phyloP scores from a whole-genome alignment of 2,329 filamentous ascomycete species.

The Alternaria viburni region DNA sequence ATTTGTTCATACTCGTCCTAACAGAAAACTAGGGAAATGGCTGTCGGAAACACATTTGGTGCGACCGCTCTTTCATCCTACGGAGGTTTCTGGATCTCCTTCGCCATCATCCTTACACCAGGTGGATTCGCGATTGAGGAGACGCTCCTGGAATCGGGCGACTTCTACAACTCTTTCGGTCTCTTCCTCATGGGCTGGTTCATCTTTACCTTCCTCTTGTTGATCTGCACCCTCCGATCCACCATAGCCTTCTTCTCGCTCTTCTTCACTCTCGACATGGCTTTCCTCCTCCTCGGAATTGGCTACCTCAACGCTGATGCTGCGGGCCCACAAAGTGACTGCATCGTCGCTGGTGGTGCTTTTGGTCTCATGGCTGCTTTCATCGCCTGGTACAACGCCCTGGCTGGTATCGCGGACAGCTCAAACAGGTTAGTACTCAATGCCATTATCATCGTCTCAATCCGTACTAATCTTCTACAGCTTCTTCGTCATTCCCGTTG shows the following conservation, averaged over 20 bases:
- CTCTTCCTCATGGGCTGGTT: conserved; percentile 67
- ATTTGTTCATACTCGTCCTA: background rate
- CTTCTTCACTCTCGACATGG: conserved; percentile 64
- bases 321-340: conserved; percentile 47
- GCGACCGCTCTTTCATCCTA: conserved; percentile 67
- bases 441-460: background rate
- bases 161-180: conserved; percentile 61
- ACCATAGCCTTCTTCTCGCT: conserved; percentile 65
- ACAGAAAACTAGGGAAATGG: conserved; percentile 54
- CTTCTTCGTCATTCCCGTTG: conserved; percentile 92
- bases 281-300: conserved; percentile 64
- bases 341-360: conserved; percentile 60
- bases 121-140: conserved; percentile 58
- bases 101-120: conserved; percentile 64
- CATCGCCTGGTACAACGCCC: conserved; percentile 61
- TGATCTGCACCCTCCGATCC: conserved; percentile 63
- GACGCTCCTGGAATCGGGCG: conserved; percentile 27
- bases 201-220: conserved; percentile 63
- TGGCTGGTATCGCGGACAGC: conserved; percentile 62
- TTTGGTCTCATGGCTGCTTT: conserved; percentile 62
- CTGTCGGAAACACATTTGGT: conserved; percentile 68
- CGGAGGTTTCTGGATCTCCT: conserved; percentile 67
- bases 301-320: conserved; percentile 57
- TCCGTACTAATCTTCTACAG: conserved; percentile 52
- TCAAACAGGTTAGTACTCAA: conserved; percentile 54